Conservation (phyloP, 2,329 filamentous ascomycete genomes). For the Sclerotiophoma versabilis region DNA sequence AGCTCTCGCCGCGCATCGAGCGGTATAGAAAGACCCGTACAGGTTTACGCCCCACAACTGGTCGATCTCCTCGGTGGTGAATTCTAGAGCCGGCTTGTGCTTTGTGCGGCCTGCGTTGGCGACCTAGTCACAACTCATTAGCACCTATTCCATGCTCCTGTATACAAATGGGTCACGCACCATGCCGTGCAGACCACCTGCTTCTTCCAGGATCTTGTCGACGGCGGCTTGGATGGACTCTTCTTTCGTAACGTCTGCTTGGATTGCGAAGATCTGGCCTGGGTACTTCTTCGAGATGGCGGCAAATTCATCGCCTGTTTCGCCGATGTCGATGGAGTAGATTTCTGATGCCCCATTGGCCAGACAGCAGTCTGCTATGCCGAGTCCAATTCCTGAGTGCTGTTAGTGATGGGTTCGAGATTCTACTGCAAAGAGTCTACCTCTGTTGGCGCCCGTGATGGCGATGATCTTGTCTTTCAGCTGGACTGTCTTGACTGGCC, state of each 20-base stretch:
- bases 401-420: neutral
- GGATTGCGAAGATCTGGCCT: conserved; percentile 50
- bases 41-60: conserved; percentile 55
- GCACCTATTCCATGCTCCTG: no score
- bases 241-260: conserved; percentile 59
- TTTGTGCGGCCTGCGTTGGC: conserved; percentile 61
- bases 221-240: conserved; percentile 54
- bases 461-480: conserved; percentile 38
- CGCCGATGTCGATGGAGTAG: conserved; percentile 58
- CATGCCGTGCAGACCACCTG: conserved; percentile 57
- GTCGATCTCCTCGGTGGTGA: conserved; percentile 57
- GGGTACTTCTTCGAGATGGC: conserved; percentile 50
- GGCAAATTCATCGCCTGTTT: conserved; percentile 53
- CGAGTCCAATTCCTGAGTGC: conserved; percentile 52
- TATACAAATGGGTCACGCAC: conserved; percentile 16
- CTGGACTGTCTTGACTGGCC: conserved; percentile 35
- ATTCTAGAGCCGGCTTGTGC: conserved; percentile 61
- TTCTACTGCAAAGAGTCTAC: conserved; percentile 1
- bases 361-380: conserved; percentile 58
- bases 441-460: conserved; percentile 42
- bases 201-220: conserved; percentile 54
- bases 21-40: conserved; percentile 56
- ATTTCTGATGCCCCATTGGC: conserved; percentile 53
- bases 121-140: conserved; percentile 33
- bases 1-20: conserved; percentile 52